Evolutionary conservation across 1,284 basidiomycete species (phyloP).

Genomic region (Gomphus bonarii): DNA sequence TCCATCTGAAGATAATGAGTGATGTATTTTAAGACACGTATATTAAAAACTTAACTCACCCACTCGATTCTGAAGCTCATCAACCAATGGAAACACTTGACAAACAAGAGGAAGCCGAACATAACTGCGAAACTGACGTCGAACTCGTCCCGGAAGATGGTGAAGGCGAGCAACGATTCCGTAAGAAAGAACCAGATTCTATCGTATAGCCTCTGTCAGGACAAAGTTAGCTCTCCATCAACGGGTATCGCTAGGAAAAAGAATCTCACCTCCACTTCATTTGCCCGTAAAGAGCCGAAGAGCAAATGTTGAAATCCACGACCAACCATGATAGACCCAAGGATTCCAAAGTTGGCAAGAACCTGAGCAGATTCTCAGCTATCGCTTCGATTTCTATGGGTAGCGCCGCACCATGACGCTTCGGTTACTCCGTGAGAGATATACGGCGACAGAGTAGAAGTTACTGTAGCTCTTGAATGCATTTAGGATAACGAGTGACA

Average conservation of each 20-base stretch:
- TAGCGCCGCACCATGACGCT: constrained; percentile 64
- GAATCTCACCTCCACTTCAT: constrained; percentile 79
- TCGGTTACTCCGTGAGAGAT: constrained; percentile 85
- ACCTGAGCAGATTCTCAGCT: constrained; percentile 41
- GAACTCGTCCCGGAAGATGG: constrained; percentile 93
- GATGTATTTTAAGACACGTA: background rate
- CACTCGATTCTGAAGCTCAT: constrained; percentile 92
- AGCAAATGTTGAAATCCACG: constrained; percentile 79
- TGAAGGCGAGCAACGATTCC: constrained; percentile 90
- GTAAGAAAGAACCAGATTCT: constrained; percentile 96
- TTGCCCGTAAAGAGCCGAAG: constrained; percentile 82
- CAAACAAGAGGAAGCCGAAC: constrained; percentile 86
- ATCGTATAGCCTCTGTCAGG: constrained; percentile 79
- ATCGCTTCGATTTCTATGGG: background rate
- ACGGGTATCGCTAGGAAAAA: background rate
- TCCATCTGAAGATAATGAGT: constrained; percentile 68
- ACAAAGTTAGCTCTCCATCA: background rate
- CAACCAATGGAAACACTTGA: constrained; percentile 98
- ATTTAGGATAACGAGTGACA: constrained; percentile 62
- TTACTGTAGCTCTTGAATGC: constrained; percentile 82
- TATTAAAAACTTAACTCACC: constrained; percentile 39
- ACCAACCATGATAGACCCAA: constrained; percentile 68
- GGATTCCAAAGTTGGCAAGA: constrained; percentile 86
- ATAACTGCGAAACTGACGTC: constrained; percentile 88
- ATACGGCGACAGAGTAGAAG: constrained; percentile 90